Evolutionary conservation across 2,329 filamentous ascomycete species (phyloP), one percentile per base, ranked within the genome.

Genomic region (Elsinoe necatrix): DNA sequence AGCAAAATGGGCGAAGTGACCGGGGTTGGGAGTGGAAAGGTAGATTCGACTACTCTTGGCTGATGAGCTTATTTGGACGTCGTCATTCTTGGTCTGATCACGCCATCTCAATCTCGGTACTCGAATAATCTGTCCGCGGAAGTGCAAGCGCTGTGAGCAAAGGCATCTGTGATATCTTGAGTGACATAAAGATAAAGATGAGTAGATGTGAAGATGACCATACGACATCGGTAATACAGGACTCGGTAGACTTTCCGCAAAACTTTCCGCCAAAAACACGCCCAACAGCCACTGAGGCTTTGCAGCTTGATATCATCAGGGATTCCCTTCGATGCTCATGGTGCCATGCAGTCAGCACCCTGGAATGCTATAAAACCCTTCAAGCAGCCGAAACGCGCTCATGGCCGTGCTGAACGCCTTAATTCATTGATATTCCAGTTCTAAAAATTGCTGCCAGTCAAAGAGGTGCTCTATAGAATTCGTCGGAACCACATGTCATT

Each of bases 61-160:
- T 14, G 18, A 21, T 14, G 29, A 31, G 45, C 45, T 31, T 50
- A 25, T 50, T n/a, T 50, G 45, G 21, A 50, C 27, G 23, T 31
- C 27, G 45, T 31, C 45, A 50, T 50, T 34, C 45, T 50, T 50
- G 45, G 45, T 34, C 27, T 31, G 45, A 50, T 50, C 45, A 50
- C 45, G 45, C 45, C 45, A 50, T 50, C 27, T 50, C 41, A 45
- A 43, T 43, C 41, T 20, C 20, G 41, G 12, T 23, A 43, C 41
- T 43, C 18, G 23, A 43, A 20, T 43, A 18, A 37, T 23, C 18
- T 8, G 18, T 16, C 41, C 41, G 41, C 20, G 41, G 41, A 43
- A 43, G 41, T 45, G 41, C 21, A 12, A 25, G 21, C 41, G 20
- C 12, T 8, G 41, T 16, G 16, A 25, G 20, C 27, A 45, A 45